These are phyloP conservation scores for Lagerstroemia speciosa DNA, from an alignment of 345 rosid genomes.

Conservation along the genomic window DNA sequence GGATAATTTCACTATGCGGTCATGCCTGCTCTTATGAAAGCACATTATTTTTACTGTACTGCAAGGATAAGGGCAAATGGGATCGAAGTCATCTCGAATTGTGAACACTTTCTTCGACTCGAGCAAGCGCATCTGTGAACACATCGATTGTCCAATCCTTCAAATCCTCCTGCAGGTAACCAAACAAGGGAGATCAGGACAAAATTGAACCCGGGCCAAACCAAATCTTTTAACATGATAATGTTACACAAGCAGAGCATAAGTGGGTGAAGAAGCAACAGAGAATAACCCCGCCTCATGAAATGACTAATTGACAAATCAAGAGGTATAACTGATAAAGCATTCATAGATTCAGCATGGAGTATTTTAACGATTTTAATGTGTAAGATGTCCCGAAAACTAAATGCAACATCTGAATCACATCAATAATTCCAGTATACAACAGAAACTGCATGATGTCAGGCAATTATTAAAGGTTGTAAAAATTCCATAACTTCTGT, in stretches of 20 bases:
- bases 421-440: not conserved
- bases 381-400: not conserved
- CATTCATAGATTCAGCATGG: not conserved
- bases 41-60: not conserved
- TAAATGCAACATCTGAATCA: not conserved
- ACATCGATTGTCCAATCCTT: conserved; percentile 92
- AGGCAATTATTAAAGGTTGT: not conserved
- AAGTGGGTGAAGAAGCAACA: not conserved
- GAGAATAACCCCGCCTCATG: not conserved
- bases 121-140: conserved; percentile 60
- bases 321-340: not conserved
- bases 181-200: not conserved
- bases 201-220: not conserved
- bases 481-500: not conserved
- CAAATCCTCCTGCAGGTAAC: conserved; percentile 51
- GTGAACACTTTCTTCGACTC: conserved; percentile 58
- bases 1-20: too few species aligned
- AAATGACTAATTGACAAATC: not conserved
- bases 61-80: not conserved
- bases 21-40: too few species aligned
- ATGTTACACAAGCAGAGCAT: not conserved
- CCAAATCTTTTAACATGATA: not conserved
- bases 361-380: too few species aligned
- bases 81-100: not conserved
- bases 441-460: not conserved